Conservation (phyloP, 371 early-diverging fungal species). For the Coemansia sp. region DNA sequence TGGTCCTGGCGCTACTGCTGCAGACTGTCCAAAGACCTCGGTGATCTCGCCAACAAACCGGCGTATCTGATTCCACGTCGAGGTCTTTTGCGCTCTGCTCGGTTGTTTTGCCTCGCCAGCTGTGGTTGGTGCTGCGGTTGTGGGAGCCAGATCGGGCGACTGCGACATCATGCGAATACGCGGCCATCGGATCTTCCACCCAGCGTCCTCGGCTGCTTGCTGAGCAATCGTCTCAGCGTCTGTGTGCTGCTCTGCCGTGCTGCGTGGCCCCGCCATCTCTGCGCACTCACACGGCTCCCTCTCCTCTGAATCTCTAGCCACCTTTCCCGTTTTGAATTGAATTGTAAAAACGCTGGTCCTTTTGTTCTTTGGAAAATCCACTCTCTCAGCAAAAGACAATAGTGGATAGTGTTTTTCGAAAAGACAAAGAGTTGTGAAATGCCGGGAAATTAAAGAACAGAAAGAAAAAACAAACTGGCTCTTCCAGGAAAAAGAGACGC, state of each 20-base stretch:
- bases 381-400: no score
- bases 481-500: background rate
- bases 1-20: background rate
- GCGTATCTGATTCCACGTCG: constrained; percentile 30
- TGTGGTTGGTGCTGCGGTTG: background rate
- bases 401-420: no score
- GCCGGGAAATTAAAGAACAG: background rate
- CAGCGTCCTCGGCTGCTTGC: constrained; percentile 40
- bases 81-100: background rate
- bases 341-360: background rate
- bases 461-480: background rate
- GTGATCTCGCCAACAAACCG: constrained; percentile 32
- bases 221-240: constrained; percentile 39
- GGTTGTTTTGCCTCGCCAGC: constrained; percentile 6
- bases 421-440: no score
- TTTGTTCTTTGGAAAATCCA: no score
- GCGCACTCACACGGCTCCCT: background rate
- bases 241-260: background rate
- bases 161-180: constrained; percentile 50
- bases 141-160: constrained; percentile 35
- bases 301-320: background rate
- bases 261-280: background rate
- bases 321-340: background rate
- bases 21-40: constrained; percentile 34
- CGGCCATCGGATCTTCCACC: constrained; percentile 46